Percentiles rank a stretch among this genome's conserved stretches.
Conservation (phyloP, 2,329 filamentous ascomycete species). For the Chrysoporthe puriensis region DNA sequence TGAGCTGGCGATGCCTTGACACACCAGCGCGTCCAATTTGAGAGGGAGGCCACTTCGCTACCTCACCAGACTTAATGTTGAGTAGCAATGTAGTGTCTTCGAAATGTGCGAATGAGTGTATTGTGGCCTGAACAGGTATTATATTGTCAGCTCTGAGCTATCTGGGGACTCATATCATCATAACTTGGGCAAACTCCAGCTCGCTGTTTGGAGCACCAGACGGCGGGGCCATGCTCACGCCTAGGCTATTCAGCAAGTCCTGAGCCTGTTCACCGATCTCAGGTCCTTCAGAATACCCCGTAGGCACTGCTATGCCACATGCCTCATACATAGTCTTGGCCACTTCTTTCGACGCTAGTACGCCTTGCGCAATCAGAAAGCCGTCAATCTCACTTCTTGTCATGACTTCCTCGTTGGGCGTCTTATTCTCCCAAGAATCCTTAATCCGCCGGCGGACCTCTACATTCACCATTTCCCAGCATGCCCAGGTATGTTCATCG, state of each 20-base stretch:
- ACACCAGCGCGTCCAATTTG: too few relatives aligned
- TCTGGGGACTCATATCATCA: too few relatives aligned
- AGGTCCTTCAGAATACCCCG: not conserved
- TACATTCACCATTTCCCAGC: not conserved
- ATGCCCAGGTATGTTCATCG: not conserved
- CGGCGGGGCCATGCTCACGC: not conserved
- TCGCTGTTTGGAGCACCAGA: not conserved
- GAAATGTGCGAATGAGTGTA: not conserved
- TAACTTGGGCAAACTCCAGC: not conserved
- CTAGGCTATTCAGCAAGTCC: not conserved
- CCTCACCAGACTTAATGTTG: not conserved
- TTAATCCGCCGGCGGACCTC: not conserved
- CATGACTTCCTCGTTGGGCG: not conserved
- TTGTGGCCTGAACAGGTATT: not conserved
- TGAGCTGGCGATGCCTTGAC: too few relatives aligned
- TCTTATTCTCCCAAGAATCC: not conserved
- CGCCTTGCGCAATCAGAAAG: not conserved
- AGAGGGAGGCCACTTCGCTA: not conserved
- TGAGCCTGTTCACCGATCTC: too few relatives aligned
- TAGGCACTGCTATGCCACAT: not conserved
- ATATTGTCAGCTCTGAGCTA: not conserved
- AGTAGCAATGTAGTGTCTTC: not conserved
- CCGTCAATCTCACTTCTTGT: not conserved
- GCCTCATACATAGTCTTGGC: not conserved
- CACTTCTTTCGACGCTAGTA: not conserved